Evolutionary conservation across 805 yeast genomes (phyloP), one percentile per base, ranked within the genome.

Genomic region (Starmerella vitae): DNA sequence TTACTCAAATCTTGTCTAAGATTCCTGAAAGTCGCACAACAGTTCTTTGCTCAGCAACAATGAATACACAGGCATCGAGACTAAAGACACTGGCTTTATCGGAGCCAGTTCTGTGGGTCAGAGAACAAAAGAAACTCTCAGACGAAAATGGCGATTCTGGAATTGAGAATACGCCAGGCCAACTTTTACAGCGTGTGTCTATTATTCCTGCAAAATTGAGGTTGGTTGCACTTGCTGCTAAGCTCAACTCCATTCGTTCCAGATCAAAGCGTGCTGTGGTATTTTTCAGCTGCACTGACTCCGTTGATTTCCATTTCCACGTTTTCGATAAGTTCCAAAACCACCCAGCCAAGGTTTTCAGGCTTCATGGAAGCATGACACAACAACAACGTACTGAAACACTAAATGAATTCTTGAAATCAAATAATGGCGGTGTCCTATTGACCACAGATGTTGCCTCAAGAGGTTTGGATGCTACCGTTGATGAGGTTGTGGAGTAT

Each of bases 381-480:
- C 99, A 91, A 57, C 85, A 74, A 46, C 65, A 71, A 14, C 78
- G 99, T 62, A 73, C 93, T 0, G 60, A 81, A 0, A 86, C 96
- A 0, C 66, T 85, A 42, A 44, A 63, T 4, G 43, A 42, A 30
- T 40, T 43, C 34, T 18, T 36, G 9, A 68, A 68, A 41, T 76
- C 76, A 51, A 17, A 21, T 1, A 30, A 21, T 1, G 36, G 37
- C 7, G 68, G 78, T 2, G 67, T 91, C 17, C 66, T 91, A 52
- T 72, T 91, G 50, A 88, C 97, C 66, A 91, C 99, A 0, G 99
- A 91, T 68, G 97, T 91, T 45, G 98, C 96, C 0, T 77, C 97
- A 25, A 75, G 99, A 63, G 99, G 99, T 46, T 67, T 91, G 46
- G 99, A 91, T 66, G 64, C 91, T 41, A 94, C 74, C 36, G 83